Conservation (phyloP, 768 basidiomycete species). For the Thelephora ganbajun region DNA sequence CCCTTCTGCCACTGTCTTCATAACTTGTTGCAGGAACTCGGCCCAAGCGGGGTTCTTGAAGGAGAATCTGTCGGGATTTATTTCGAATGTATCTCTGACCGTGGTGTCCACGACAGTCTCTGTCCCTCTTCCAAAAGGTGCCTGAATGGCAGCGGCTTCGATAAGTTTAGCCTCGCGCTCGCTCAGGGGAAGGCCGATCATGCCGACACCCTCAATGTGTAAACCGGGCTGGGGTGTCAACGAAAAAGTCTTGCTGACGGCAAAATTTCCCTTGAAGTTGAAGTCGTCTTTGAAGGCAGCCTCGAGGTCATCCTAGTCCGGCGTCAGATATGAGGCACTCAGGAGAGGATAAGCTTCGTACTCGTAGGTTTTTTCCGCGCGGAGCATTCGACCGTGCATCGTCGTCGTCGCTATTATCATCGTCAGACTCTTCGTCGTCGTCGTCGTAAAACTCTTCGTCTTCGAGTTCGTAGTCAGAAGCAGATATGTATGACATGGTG, state of each 20-base stretch:
- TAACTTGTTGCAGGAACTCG: constrained; percentile 18
- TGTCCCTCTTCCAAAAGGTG: constrained; percentile 32
- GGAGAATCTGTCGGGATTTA: constrained; percentile 24
- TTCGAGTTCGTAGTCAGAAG: too few relatives aligned
- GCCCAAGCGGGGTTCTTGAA: constrained; percentile 30
- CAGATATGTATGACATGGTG: too few relatives aligned
- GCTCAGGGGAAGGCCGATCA: constrained; percentile 29
- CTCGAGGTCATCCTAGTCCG: too few relatives aligned
- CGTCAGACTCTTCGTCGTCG: too few relatives aligned
- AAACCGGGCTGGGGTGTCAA: constrained; percentile 29
- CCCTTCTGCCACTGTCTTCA: constrained; percentile 18
- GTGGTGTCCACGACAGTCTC: constrained; percentile 27
- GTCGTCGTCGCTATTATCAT: too few relatives aligned
- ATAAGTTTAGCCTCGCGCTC: constrained; percentile 24
- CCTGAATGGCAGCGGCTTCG: constrained; percentile 21
- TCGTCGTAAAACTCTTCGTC: too few relatives aligned
- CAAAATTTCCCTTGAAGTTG: constrained; percentile 21
- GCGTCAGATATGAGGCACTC: too few relatives aligned
- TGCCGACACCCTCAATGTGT: constrained; percentile 23
- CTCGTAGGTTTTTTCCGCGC: too few relatives aligned
- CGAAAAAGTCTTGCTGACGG: constrained; percentile 14
- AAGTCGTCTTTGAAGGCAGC: constrained; percentile 5
- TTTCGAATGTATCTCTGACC: constrained; percentile 39
- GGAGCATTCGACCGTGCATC: too few relatives aligned
- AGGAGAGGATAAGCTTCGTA: too few relatives aligned